Evolutionary conservation across 805 yeast species (phyloP), one percentile per base, ranked within the genome.

Genomic region (Komagataella phaffii): DNA sequence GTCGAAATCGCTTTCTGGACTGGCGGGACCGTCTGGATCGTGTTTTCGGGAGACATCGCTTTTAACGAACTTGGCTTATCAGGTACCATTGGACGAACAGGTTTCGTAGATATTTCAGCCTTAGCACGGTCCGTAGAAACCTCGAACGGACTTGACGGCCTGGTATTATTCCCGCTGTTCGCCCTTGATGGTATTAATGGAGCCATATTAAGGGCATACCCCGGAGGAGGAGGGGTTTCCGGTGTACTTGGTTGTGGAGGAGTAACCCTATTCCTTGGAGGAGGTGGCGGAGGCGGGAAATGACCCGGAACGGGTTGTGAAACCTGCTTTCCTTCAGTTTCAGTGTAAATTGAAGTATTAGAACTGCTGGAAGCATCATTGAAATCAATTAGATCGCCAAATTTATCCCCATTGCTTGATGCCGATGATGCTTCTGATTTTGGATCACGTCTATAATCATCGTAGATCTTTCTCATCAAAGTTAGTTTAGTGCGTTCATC

Each of bases 401-500:
- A 30, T 30, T 30, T 30, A 14, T 30, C 40, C 14, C 40, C 40
- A 30, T 30, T 30, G 40, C 40, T 30, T 10, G 40, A 30, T 5
- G 40, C 40, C 14, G 40, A 30, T 10, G 40, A 30, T 30, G 40
- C 40, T 14, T 30, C 40, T 30, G 40, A 30, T 5, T 30, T 30
- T 8, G 40, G 40, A 30, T 30, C 40, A 30, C 40, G 40, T 14
- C 40, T 30, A 30, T 30, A 30, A 10, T 30, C 75, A 44, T 76
- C 75, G 59, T 86, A 84, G 44, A 91, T 66, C 50, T 80, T 75
- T 46, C 74, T 71, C 17, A 80, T 70, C 52, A 90, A 65, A 46
- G 69, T 66, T 50, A 74, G 71, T 63, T 80, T 86, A 44, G 73
- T 67, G 8, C 65, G 72, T 54, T 85, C 85, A 63, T 93, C 85